Conservation (phyloP, 2,329 filamentous ascomycete genomes). For the Colletotrichum eleusines region DNA sequence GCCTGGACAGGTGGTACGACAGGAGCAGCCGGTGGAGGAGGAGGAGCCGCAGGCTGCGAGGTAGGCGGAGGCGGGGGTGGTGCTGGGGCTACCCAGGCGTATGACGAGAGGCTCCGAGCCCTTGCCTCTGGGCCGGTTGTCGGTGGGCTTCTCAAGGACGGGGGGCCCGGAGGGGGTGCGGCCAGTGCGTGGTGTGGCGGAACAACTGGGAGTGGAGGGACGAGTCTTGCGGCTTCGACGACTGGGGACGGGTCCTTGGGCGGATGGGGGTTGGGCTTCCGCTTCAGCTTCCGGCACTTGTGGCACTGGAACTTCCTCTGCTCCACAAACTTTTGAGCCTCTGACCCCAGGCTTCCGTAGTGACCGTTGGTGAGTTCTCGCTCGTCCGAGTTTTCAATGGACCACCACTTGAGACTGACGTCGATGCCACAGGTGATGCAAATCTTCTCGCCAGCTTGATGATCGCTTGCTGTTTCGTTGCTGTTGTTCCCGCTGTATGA, state of each 20-base stretch:
- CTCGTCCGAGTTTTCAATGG: slow-evolving; percentile 65
- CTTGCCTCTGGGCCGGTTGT: slow-evolving; percentile 38
- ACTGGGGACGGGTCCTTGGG: slow-evolving; percentile 33
- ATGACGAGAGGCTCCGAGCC: slow-evolving; percentile 40
- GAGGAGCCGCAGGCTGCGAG: slow-evolving; percentile 35
- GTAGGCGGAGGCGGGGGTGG: slow-evolving; percentile 38
- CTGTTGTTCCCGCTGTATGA: slow-evolving; percentile 22
- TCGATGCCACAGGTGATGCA: slow-evolving; percentile 77
- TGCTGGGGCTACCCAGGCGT: slow-evolving; percentile 37
- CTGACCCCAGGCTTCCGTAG: slow-evolving; percentile 63
- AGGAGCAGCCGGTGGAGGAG: slow-evolving; percentile 45
- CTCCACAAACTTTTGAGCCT: slow-evolving; percentile 69
- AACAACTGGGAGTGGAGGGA: slow-evolving; percentile 45
- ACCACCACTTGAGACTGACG: slow-evolving; percentile 81
- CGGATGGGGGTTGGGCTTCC: slow-evolving; percentile 55
- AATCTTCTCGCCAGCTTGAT: slow-evolving; percentile 62
- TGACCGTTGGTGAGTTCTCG: slow-evolving; percentile 65
- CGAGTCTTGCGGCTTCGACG: slow-evolving; percentile 25
- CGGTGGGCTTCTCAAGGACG: slow-evolving; percentile 40
- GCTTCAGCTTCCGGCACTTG: slow-evolving; percentile 73
- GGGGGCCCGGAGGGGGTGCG: slow-evolving; percentile 40
- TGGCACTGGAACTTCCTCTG: slow-evolving; percentile 79
- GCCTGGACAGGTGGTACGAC: slow-evolving; percentile 37
- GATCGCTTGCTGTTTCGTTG: slow-evolving; percentile 18
- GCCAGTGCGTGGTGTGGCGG: slow-evolving; percentile 45